Evolutionary conservation across 2,329 filamentous ascomycete genomes (phyloP), one percentile per base, ranked within the genome.

Genomic region (Paracorniculantispora psalliotae): DNA sequence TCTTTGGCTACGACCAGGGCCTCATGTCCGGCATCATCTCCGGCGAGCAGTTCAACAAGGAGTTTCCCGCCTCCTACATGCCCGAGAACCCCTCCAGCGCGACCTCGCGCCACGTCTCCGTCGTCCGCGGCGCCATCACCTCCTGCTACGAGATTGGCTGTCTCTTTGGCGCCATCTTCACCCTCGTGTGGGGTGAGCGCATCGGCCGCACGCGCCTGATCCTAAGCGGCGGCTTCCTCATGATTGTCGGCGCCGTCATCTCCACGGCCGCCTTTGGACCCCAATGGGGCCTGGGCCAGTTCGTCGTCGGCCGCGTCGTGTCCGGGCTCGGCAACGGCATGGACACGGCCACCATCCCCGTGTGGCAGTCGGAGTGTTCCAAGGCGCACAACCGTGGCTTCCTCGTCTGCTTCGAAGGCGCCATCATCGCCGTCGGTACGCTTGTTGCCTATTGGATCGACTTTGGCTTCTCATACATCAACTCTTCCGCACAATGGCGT

Each of bases 191-290:
- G 9, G 85, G 85, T 30, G 85, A 88, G 61, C 58, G 76, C 0
- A 68, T 80, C 4, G 78, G 77, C 26, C 67, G 78, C 44, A 70
- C 80, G 41, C 80, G 79, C 2, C 84, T 85, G 55, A 82, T 87
- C 64, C 74, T 82, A n/a, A 19, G 74, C 1, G 85, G 85, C 17
- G 79, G 79, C 9, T 62, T 73, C 12, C 79, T 88, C 63, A 83
- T 88, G 79, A 77, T 84, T 9, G 57, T 85, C 10, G 85, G 85
- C 19, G 83, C 84, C 35, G 73, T 81, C 9, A 79, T 88, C 39
- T 86, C 88, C 66, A 71, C 81, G 37, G 74, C 77, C 17, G 57
- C 72, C 19, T 65, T 70, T 69, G 73, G 71, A 23, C 69, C 80
- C 0, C 61, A 66, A 25, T 58, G 48, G 30, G 63, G 61, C n/a